Base-by-base conservation (phyloP, 768 basidiomycete genomes). In the Boletus reticulatus region DNA sequence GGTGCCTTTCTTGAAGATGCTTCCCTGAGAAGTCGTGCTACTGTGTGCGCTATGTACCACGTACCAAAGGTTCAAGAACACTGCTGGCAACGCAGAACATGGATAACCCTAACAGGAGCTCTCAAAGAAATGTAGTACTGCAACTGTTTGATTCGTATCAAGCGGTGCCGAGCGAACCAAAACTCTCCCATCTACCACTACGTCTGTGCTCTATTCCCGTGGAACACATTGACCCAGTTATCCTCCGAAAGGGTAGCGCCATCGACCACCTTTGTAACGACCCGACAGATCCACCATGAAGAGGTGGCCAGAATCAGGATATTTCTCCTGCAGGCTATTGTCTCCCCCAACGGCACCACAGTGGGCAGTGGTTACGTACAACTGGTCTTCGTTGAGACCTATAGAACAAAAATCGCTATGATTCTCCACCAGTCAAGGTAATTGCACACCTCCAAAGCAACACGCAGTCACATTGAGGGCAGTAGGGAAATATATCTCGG, bases 381-480 rank as follows among this genome's bases (percentile, higher is more conserved):
- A 66, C 60, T 84, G 80, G 64, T 87, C 85, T 42, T 84, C 76
- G 42, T 81, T 74, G 16, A 78, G 77, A 22, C 86, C 85, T 85
- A 50, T 20, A 31, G n/a, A 47, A 27, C 27, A 41, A 19, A 9
- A 16, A 22, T 45, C 34, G 44, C 27, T 12, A 42, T 27, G 53
- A 43, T 45, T 44, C 32, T 22, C 27, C 54, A 42, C 27, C 17
- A 60, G 48, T 8, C 38, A 59, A 39, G 37, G 13, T 22, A 48
- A 32, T 14, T 32, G 53, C 62, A 37, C 45, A 65, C 66, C 65
- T 69, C 85, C 87, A 65, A 88, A 88, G 63, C 82, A 84, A 58
- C 86, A 87, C 12, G 85, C 78, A 6, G 87, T 88, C 37, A 88
- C 75, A 51, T 84, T 82, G 55, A 83, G 69, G 6, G 76, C 87